Evolutionary conservation across 73 alveolate genomes (phyloP).

Genomic region (Tetrahymena elliotti): DNA sequence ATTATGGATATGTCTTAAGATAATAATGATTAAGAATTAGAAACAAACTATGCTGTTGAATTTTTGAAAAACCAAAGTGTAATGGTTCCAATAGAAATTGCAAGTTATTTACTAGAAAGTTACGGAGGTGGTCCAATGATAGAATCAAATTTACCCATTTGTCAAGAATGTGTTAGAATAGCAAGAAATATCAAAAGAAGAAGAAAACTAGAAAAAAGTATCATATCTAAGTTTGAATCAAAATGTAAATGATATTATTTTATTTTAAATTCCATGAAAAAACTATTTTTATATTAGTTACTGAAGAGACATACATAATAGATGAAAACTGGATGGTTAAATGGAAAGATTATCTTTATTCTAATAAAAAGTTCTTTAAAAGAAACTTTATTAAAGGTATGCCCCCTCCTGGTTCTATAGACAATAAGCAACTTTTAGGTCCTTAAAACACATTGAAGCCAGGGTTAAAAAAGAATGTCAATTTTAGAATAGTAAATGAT

Average conservation of each 20-base stretch:
- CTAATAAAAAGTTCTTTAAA: neutral
- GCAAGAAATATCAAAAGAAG: neutral
- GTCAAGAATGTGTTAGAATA: neutral
- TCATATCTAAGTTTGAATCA: neutral
- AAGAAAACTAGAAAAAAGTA: neutral
- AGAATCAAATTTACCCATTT: neutral
- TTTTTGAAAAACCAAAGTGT: neutral
- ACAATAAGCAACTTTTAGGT: neutral
- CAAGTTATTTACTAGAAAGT: neutral
- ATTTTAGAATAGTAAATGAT: neutral
- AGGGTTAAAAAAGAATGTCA: neutral
- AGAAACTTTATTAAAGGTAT: neutral
- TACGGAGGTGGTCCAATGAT: neutral
- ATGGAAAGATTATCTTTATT: neutral
- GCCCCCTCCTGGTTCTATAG: neutral
- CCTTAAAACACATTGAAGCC: neutral
- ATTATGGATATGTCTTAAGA: neutral
- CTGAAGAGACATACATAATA: neutral
- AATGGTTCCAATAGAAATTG: neutral
- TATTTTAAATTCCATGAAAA: no score
- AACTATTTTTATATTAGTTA: neutral
- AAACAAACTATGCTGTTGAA: neutral
- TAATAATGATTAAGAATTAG: neutral
- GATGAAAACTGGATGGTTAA: neutral
- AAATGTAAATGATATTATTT: neutral